These are phyloP conservation scores for Ceratobasidium sp. DNA, from an alignment of 1,284 basidiomycete species.

Conservation along the genomic window DNA sequence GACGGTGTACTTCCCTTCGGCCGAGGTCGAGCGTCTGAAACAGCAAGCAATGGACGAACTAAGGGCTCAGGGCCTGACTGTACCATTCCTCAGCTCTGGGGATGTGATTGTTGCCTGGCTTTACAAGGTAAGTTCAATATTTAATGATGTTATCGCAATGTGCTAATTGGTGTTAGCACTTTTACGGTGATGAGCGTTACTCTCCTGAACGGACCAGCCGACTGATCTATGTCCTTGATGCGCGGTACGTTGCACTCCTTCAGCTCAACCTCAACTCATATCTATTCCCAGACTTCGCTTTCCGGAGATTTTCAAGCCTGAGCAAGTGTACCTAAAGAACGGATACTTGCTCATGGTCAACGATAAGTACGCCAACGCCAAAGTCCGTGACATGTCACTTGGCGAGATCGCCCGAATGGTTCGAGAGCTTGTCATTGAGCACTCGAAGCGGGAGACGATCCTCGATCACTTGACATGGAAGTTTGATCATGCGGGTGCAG, in stretches of 20 bases:
- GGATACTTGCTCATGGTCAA: slow-evolving; percentile 1
- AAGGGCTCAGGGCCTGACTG: neutral
- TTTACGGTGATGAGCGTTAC: slow-evolving; percentile 31
- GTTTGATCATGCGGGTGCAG: neutral
- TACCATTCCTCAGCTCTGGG: slow-evolving; percentile 16
- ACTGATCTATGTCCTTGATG: slow-evolving; percentile 18
- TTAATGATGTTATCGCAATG: neutral
- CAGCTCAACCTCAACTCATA: neutral
- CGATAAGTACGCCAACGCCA: neutral
- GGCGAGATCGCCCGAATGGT: slow-evolving; percentile 7
- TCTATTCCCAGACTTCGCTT: neutral
- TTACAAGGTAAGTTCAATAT: slow-evolving; percentile 17
- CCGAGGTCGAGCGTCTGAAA: slow-evolving; percentile 18
- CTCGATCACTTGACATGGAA: neutral
- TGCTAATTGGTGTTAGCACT: slow-evolving; percentile 5
- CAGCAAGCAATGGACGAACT: slow-evolving; percentile 4
- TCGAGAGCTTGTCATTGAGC: neutral
- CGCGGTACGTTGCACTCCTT: neutral
- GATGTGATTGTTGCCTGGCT: slow-evolving; percentile 35
- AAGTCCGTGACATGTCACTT: neutral
- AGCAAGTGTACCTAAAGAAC: slow-evolving; percentile 1
- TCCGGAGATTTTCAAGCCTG: neutral
- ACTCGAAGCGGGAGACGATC: neutral
- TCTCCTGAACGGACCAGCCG: slow-evolving; percentile 4
- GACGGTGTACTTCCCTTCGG: slow-evolving; percentile 15